phyloP scores from a whole-genome alignment of 192 early-diverging fungal species.

The Entomortierella parvispora region DNA sequence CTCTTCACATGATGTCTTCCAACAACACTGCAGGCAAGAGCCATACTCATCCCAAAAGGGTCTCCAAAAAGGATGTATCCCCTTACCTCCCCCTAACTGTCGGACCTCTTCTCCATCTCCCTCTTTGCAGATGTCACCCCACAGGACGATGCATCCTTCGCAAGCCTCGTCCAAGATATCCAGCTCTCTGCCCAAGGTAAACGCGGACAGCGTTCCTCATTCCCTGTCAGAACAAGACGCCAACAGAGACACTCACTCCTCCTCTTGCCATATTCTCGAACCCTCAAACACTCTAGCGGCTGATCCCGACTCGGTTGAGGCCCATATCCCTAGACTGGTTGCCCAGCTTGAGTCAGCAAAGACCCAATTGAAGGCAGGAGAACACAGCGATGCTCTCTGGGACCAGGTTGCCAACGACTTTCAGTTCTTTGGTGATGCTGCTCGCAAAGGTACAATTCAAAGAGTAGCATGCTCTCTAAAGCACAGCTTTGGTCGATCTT shows the following conservation, averaged over 20 bases:
- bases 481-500: constrained; percentile 32
- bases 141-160: constrained; percentile 28
- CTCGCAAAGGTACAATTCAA: constrained; percentile 38
- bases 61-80: background rate
- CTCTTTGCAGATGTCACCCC: constrained; percentile 11
- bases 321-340: constrained; percentile 15
- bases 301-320: constrained; percentile 9
- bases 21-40: background rate
- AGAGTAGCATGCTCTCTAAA: constrained; percentile 10
- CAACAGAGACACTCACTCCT: too few species aligned
- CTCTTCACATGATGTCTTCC: constrained; percentile 23
- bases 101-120: background rate
- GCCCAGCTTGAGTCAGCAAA: constrained; percentile 22
- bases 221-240: too few species aligned
- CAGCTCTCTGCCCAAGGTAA: constrained; percentile 13
- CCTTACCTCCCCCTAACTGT: background rate
- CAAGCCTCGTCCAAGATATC: constrained; percentile 33
- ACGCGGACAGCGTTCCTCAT: background rate
- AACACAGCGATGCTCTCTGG: constrained; percentile 31
- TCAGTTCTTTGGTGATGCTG: constrained; percentile 49
- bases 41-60: background rate
- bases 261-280: too few species aligned
- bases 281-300: background rate
- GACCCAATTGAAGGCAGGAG: constrained; percentile 10
- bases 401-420: constrained; percentile 32